Evolutionary conservation across 495 filamentous ascomycete genomes (phyloP), one percentile per base, ranked within the genome.

Genomic region (Aspergillus wentii): DNA sequence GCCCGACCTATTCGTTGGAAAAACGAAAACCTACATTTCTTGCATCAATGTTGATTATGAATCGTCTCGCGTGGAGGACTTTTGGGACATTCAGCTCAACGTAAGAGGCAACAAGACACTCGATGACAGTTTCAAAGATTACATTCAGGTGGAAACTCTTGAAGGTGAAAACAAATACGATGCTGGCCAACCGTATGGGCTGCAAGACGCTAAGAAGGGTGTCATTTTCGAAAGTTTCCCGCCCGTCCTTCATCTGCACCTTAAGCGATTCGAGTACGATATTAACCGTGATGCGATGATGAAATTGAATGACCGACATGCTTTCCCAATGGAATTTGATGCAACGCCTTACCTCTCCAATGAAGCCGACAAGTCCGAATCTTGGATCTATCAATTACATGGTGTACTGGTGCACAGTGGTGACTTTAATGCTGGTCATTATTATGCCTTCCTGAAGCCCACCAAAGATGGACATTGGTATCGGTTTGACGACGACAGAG

Each of bases 141-240:
- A 97, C 59, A 85, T 96, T 41, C 80, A 92, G 41, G 91, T 95
- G 16, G 92, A 99, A 65, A 95, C 84, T 3, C 78, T 99, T 56
- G 91, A 97, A 45, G 94, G 92, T 8, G 94, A 99, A 52, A 99
- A 99, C 64, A 94, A 96, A 60, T 99, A 99, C 54, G 89, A 83
- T 56, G 92, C 92, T 1, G 81, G 82, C 17, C 80, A 92, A 48
- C 78, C 89, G 5, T 86, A 87, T 62, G 91, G 88, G 46, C 72
- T 96, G 23, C 90, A 99, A 56, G 92, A 99, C 61, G 92, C 92
- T 39, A 88, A 85, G 61, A 99, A 99, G 57, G 92, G 92, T 27
- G 91, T 95, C 32, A 95, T 96, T 41, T 99, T 99, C 61, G 84
- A 87, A 51, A 86, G 82, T 43, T 99, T 99, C 57, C 92, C 92